phyloP scores from a whole-genome alignment of 2,329 filamentous ascomycete genomes.

The Scleromitrula shiraiana region DNA sequence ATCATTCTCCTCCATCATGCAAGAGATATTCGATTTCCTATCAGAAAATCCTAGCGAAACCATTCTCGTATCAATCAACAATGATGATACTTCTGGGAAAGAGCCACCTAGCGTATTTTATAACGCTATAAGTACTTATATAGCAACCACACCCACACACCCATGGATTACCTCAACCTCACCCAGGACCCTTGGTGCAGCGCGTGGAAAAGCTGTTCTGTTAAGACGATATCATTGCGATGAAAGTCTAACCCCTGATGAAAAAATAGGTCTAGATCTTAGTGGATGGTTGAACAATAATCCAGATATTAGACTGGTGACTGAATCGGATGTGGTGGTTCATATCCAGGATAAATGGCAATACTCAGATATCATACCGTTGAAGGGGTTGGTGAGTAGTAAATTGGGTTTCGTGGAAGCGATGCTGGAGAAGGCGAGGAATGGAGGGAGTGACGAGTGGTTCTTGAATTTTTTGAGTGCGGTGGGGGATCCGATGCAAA shows the following conservation, averaged over 20 bases:
- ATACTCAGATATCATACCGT: constrained; percentile 32
- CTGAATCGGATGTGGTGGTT: constrained; percentile 31
- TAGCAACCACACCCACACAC: constrained; percentile 30
- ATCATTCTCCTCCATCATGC: constrained; percentile 54
- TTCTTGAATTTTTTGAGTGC: constrained; percentile 38
- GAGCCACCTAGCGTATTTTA: constrained; percentile 45
- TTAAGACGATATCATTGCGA: constrained; percentile 55
- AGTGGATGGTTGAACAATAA: constrained; percentile 57
- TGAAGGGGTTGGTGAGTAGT: constrained; percentile 33
- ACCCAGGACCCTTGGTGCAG: constrained; percentile 54
- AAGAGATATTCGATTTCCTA: constrained; percentile 53
- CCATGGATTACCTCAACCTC: constrained; percentile 53
- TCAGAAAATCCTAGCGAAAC: constrained; percentile 53
- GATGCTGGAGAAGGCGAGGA: constrained; percentile 32
- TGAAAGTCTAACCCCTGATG: constrained; percentile 27
- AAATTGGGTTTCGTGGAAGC: constrained; percentile 34
- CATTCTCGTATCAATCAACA: constrained; percentile 60
- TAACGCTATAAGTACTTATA: constrained; percentile 46
- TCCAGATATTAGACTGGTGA: constrained; percentile 44
- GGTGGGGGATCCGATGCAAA: constrained; percentile 31
- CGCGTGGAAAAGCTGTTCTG: constrained; percentile 59
- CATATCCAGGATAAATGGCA: constrained; percentile 42
- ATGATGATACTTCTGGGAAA: constrained; percentile 49
- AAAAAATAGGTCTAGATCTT: constrained; percentile 33
- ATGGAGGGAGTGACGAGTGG: constrained; percentile 24